Evolutionary conservation across 352 stramenopile species (phyloP).

Genomic region (Phytopythium sindhum): DNA sequence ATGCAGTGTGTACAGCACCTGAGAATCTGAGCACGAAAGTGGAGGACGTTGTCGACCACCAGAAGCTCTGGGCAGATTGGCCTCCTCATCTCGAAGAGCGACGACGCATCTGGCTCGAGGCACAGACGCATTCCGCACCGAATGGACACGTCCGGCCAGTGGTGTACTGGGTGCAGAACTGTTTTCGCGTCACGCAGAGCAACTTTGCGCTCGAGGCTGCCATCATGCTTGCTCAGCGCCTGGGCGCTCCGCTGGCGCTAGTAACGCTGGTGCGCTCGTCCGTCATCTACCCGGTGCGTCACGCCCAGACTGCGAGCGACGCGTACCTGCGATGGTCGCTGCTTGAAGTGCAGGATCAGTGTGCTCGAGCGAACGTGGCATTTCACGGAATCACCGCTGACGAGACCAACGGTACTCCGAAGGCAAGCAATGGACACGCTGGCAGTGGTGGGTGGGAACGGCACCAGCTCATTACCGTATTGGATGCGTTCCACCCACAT

Average conservation of each 20-base stretch:
- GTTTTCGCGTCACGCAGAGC: constrained; percentile 47
- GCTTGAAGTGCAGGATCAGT: constrained; percentile 43
- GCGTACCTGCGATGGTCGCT: constrained; percentile 53
- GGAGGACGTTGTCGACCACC: constrained; percentile 9
- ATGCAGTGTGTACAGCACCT: not conserved
- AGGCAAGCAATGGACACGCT: not conserved
- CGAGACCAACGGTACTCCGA: constrained; percentile 2
- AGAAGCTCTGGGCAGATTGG: constrained; percentile 38
- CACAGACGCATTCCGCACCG: constrained; percentile 2
- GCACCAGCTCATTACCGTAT: constrained; percentile 28
- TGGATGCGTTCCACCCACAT: constrained; percentile 38
- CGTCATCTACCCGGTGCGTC: constrained; percentile 49
- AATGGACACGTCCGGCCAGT: constrained; percentile 18
- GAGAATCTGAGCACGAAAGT: not conserved
- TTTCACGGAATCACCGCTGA: constrained; percentile 44
- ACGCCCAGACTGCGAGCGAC: constrained; percentile 52
- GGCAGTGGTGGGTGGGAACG: constrained; percentile 12
- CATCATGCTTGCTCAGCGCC: constrained; percentile 36
- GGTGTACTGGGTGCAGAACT: constrained; percentile 73
- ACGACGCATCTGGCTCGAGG: constrained; percentile 36
- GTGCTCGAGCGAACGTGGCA: constrained; percentile 32
- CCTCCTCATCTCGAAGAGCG: constrained; percentile 43
- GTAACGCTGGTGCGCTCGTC: constrained; percentile 42
- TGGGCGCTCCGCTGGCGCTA: constrained; percentile 40
- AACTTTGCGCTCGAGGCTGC: constrained; percentile 64